Percentiles rank a stretch among this genome's conserved stretches.
Conservation (phyloP, 352 stramenopile genomes). For the Detonula confervacea region DNA sequence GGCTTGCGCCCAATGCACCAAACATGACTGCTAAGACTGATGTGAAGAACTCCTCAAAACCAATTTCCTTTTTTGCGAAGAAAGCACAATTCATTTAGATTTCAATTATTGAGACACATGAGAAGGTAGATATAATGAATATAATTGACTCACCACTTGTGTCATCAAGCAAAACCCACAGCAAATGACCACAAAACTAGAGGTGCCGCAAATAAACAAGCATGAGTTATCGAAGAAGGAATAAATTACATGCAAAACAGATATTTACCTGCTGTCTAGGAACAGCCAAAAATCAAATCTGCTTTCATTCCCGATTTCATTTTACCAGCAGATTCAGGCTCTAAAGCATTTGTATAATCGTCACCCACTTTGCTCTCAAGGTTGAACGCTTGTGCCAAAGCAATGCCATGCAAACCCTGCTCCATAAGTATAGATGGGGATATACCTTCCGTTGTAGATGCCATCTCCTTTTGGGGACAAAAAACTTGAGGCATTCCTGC, state of each 20-base stretch:
- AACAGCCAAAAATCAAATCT: constrained; percentile 49
- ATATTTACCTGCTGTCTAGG: constrained; percentile 39
- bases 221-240: not conserved
- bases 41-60: constrained; percentile 45
- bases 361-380: constrained; percentile 53
- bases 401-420: constrained; percentile 43
- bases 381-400: constrained; percentile 56
- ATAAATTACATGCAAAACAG: not conserved
- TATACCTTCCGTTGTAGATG: constrained; percentile 56
- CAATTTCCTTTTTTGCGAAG: constrained; percentile 7
- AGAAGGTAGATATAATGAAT: no score
- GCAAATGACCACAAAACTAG: constrained; percentile 10
- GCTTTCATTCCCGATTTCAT: constrained; percentile 49
- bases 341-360: constrained; percentile 42
- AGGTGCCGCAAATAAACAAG: no score
- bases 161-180: constrained; percentile 52
- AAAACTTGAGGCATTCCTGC: constrained; percentile 55
- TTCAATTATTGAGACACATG: no score
- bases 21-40: constrained; percentile 54
- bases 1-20: constrained; percentile 43
- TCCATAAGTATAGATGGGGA: constrained; percentile 49
- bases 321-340: constrained; percentile 38
- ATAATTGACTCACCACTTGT: not conserved
- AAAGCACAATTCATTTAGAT: no score
- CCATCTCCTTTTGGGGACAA: constrained; percentile 60